These are phyloP conservation scores for Sporothrix dimorphospora DNA, from an alignment of 2,329 filamentous ascomycete species.

Conservation along the genomic window DNA sequence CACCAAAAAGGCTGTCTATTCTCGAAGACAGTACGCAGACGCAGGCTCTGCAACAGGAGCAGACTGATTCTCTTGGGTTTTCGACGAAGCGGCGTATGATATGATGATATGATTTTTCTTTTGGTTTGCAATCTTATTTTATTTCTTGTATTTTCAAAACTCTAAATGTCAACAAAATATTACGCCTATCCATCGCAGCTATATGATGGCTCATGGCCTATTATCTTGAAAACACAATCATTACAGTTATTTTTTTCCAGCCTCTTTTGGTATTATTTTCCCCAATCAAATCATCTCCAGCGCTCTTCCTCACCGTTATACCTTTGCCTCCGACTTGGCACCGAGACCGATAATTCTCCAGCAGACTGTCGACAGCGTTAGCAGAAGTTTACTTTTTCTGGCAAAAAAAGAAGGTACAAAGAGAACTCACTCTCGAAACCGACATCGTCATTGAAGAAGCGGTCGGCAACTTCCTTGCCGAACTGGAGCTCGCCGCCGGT, in stretches of 20 bases:
- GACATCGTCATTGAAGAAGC: constrained; percentile 70
- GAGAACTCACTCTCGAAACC: constrained; percentile 62
- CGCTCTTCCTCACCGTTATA: background rate
- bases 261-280: constrained; percentile 4
- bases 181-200: background rate
- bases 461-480: constrained; percentile 64
- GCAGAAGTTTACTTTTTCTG: background rate
- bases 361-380: constrained; percentile 24
- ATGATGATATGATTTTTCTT: background rate
- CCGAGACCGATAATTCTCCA: constrained; percentile 25
- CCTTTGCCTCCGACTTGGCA: constrained; percentile 8
- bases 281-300: background rate
- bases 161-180: constrained; percentile 2
- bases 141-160: background rate
- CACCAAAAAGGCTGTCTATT: too few species aligned
- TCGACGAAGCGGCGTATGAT: too few species aligned
- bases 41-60: too few species aligned
- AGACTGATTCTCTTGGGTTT: too few species aligned
- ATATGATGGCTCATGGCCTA: background rate
- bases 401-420: too few species aligned
- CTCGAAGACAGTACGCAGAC: too few species aligned
- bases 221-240: background rate
- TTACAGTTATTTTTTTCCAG: background rate
- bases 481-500: constrained; percentile 58
- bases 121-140: background rate